Evolutionary conservation across 805 yeast species (phyloP), one percentile per base, ranked within the genome.

Genomic region (Jamesozyma piceae): DNA sequence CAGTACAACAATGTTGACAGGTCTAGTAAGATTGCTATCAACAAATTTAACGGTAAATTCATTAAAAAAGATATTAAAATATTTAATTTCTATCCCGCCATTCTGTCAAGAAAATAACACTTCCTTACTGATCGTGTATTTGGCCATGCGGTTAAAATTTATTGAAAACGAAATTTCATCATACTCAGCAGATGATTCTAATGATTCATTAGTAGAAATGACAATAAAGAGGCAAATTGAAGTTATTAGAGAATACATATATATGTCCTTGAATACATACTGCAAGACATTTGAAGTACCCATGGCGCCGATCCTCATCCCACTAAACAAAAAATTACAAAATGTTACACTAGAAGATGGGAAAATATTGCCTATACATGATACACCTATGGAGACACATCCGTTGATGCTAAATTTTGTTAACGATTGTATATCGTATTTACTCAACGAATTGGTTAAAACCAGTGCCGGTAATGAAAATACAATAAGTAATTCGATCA

Each of bases 41-140:
- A 85, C 95, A 1, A 82, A 86, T 52, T 66, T 84, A 45, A 82
- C 83, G 48, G 87, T 85, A 42, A 79, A 84, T n/a, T 77, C 83
- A 21, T 72, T 86, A 28, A 74, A 87, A 45, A 87, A 88, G 54
- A 80, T 86, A 11, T 69, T 89, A 37, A 78, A 89, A 22, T 84
- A 86, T 49, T 66, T 90, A 48, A 76, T 76, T 49, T 72, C 89
- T 33, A 74, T 87, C 8, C 80, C 78, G 40, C 76, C 79, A 2
- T 73, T 74, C 43, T 61, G 64, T 42, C 57, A 54, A 5, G 47
- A 57, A 3, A 59, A 58, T 31, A 46, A 60, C 3, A 56, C 55
- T 20, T 53, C 58, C 0, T 55, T 64, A 32, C 55, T 78, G 30
- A 79, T 77, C 52, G 73, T 87, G 2, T 82, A 74, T 52, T 64